These are phyloP conservation scores for Globisporangium abappressorium DNA, from an alignment of 352 stramenopile species.

Conservation along the genomic window DNA sequence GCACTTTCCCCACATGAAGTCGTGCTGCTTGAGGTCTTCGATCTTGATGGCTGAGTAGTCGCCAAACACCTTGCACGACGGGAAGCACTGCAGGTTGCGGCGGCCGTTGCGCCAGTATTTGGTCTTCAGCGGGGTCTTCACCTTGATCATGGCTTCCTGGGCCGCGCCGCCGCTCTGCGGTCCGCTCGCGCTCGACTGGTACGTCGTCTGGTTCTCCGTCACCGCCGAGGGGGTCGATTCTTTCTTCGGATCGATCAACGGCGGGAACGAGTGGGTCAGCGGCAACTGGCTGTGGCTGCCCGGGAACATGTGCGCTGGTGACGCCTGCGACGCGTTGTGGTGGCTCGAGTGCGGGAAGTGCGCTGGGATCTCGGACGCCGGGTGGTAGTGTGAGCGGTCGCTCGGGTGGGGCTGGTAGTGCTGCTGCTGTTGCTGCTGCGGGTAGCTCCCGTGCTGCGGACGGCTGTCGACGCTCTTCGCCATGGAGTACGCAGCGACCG, in stretches of 20 bases:
- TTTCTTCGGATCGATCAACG: constrained; percentile 57
- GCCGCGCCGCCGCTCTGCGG: constrained; percentile 24
- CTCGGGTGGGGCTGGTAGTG: constrained; percentile 17
- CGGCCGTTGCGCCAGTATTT: constrained; percentile 91
- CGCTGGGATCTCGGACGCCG: constrained; percentile 29
- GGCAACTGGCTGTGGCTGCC: constrained; percentile 21
- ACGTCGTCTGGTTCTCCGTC: constrained; percentile 29
- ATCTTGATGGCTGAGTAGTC: constrained; percentile 90
- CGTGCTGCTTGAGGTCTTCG: constrained; percentile 85
- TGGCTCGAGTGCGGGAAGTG: constrained; percentile 35
- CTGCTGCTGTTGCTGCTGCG: constrained; percentile 17
- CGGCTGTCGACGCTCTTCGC: constrained; percentile 9
- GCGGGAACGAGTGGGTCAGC: constrained; percentile 52
- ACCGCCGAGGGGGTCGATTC: constrained; percentile 8
- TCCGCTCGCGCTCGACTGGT: not conserved
- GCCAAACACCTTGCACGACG: constrained; percentile 86
- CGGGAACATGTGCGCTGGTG: constrained; percentile 21
- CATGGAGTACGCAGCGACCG: constrained; percentile 6
- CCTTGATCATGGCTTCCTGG: constrained; percentile 85
- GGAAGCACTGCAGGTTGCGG: constrained; percentile 90
- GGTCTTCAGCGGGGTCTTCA: constrained; percentile 80
- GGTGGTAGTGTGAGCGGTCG: constrained; percentile 21
- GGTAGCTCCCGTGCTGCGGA: constrained; percentile 18
- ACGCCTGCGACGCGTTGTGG: constrained; percentile 23
- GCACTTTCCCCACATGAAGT: constrained; percentile 91